phyloP scores from a whole-genome alignment of 306 rosid species.

The Rosa multiflora region DNA sequence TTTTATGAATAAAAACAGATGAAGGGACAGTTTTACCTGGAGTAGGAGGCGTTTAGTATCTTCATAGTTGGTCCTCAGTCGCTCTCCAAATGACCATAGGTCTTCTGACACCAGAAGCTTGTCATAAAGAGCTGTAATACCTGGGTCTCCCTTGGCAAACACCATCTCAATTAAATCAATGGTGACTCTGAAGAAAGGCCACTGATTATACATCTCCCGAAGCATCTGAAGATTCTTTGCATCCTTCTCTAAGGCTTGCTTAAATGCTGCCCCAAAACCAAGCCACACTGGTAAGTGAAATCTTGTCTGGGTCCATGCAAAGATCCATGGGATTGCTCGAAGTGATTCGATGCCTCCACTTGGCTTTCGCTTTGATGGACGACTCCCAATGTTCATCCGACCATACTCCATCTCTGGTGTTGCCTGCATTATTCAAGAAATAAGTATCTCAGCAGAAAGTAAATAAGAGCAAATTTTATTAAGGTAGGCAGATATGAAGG shows the following conservation, averaged over 20 bases:
- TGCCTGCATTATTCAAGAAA: constrained; percentile 56
- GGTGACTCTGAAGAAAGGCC: constrained; percentile 99
- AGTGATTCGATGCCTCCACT: constrained; percentile 99
- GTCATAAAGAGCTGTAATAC: constrained; percentile 83
- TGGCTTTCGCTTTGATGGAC: constrained; percentile 95
- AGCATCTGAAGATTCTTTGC: constrained; percentile 80
- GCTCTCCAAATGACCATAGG: constrained; percentile 66
- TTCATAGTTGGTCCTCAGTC: constrained; percentile 60
- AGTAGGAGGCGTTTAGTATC: constrained; percentile 80
- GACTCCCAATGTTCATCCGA: constrained; percentile 98
- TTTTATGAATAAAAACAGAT: neutral
- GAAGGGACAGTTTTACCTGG: constrained; percentile 40
- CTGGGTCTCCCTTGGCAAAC: constrained; percentile 97
- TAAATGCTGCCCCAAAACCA: constrained; percentile 93
- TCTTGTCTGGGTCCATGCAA: constrained; percentile 99
- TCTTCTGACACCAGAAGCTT: constrained; percentile 81
- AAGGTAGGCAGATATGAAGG: neutral
- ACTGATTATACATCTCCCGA: constrained; percentile 81
- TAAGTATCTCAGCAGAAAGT: neutral
- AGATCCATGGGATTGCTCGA: constrained; percentile 99
- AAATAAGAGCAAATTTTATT: neutral
- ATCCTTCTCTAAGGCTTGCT: constrained; percentile 69
- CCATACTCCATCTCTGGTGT: constrained; percentile 98
- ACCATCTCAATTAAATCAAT: constrained; percentile 97
- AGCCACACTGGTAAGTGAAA: constrained; percentile 99